These are phyloP conservation scores for Leccinum subfulvum DNA, from an alignment of 1,284 basidiomycete species.

Conservation along the genomic window DNA sequence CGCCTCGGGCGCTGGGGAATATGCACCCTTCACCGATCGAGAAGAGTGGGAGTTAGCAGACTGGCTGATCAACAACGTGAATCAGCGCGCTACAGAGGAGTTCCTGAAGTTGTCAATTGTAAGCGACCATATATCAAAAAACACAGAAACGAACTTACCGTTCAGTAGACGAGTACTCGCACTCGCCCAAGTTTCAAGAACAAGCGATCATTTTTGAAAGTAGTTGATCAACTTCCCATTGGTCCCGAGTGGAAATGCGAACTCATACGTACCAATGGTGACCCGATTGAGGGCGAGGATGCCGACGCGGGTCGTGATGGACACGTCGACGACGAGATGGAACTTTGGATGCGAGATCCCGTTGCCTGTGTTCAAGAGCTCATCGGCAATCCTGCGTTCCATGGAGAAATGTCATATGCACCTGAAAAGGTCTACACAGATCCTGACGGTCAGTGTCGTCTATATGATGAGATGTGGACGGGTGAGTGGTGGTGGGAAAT, in stretches of 20 bases:
- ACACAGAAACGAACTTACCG: neutral
- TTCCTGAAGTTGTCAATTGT: neutral
- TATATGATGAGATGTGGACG: neutral
- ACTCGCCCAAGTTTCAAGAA: neutral
- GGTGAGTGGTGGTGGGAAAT: neutral
- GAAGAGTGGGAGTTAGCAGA: neutral
- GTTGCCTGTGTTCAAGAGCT: neutral
- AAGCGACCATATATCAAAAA: neutral
- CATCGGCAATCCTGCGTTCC: neutral
- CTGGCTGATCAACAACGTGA: neutral
- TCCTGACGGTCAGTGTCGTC: neutral
- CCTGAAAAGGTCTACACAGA: neutral
- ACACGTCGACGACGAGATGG: neutral
- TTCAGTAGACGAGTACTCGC: neutral
- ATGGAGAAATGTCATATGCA: neutral
- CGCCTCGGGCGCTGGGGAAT: neutral
- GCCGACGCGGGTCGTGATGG: neutral
- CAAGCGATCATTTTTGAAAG: neutral
- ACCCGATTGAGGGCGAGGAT: neutral
- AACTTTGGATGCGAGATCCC: neutral
- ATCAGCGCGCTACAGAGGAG: neutral
- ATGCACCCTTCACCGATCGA: neutral
- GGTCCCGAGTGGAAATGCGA: neutral
- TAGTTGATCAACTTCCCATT: neutral
- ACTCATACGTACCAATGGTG: neutral